Evolutionary conservation across 2,329 filamentous ascomycete species (phyloP), one percentile per base, ranked within the genome.

Genomic region (Verticillium klebahnii): DNA sequence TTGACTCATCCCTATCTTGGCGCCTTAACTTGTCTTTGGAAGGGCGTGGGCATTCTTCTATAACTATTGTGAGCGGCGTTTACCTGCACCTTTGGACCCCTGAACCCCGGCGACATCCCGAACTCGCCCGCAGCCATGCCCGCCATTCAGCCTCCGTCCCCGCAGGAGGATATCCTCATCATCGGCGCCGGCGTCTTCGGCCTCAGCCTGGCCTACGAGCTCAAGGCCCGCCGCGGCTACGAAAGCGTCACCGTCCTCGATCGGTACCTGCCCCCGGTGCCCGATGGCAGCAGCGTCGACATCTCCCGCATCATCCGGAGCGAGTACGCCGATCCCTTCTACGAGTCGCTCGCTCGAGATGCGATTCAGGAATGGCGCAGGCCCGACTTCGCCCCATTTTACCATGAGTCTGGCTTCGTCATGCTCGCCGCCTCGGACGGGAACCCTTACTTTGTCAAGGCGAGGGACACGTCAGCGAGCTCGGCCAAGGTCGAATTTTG

Each of bases 251-350:
- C 73, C 17, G 65, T 77, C 58, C 64, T 78, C 65, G 69, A 77
- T 62, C 71, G 73, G 4, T 71, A 69, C 58, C 64, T 73, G 0
- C 75, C 76, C 4, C 75, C 76, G 0, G 71, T 73, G 2, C 65
- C 69, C 3, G 74, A 78, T 14, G 73, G 73, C 32, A 75, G 76
- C 61, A 77, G 74, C 55, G 74, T 77, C n/a, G 76, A 79, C 62
- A 71, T 75, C 19, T 78, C 76, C 5, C 74, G 77, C 19, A 72
- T 78, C 61, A 72, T 78, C 54, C 73, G 77, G 6, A 67, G 74
- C 55, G 89, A 92, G 74, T 92, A 92, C 68, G 85, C 86, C 14
- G 82, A 88, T 66, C 73, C 80, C 0, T 78, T 84, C 15, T 92
- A 92, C 68, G 80, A 85, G 5, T 75, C 76, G 54, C 82, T 92